Base-by-base conservation (phyloP, 352 stramenopile genomes). In the Pythium dissimile region DNA sequence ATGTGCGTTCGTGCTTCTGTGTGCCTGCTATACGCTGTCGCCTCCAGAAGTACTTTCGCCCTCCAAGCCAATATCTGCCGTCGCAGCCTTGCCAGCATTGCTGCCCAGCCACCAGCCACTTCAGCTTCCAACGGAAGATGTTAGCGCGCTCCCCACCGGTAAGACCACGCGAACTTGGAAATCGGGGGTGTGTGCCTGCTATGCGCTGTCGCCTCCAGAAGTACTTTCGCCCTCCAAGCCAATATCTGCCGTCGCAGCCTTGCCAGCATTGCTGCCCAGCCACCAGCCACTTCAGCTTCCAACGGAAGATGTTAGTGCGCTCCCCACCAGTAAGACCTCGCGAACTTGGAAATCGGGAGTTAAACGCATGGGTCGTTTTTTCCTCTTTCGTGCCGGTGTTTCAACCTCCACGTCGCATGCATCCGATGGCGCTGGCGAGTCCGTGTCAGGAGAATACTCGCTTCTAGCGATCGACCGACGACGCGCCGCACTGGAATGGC, bases 1-100 rank as follows among this genome's bases (percentile, higher is more conserved):
- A 11, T 67, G 58, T 1, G 72, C 75, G 2, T 88, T 69, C 66
- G 54, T 67, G 23, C 49, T 73, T 5, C 60, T 80, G 7, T 83
- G 73, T 44, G 55, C 78, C 2, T 66, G 62, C 26, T 73, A 66
- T 45, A 55, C 54, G 13, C 48, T 69, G n/a, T 24, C 37, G 3
- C 47, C 61, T 5, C 49, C 54, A 18, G 9, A 24, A 4, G 20
- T 15, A 12, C 18, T 24, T 30, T 59, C 52, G 18, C 31, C 38
- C 6, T 10, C 37, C 5, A 47, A 47, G 34, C 32, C 30, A 27
- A 26, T 26, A n/a, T n/a, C n/a, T n/a, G n/a, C n/a, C n/a, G n/a
- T n/a, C n/a, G n/a, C n/a, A n/a, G n/a, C n/a, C n/a, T n/a, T n/a
- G n/a, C n/a, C n/a, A n/a, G n/a, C n/a, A n/a, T 35, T 35, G 31